Base-by-base conservation (phyloP, 2,329 filamentous ascomycete genomes). In the Cordyceps tenuipes region DNA sequence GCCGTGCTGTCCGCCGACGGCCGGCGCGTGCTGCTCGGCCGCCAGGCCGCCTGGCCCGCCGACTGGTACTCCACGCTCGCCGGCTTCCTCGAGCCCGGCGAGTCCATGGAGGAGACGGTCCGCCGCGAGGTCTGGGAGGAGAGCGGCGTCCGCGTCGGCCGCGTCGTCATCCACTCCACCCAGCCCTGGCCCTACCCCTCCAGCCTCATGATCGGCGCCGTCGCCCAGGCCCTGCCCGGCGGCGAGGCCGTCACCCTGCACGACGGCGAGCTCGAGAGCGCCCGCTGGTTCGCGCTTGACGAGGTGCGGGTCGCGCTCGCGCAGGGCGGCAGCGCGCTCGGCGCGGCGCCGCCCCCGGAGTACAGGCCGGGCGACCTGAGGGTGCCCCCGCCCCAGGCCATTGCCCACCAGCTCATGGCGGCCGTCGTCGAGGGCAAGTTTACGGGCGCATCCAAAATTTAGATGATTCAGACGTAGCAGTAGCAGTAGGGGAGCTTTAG, bases 131-230 rank as follows among this genome's bases (percentile, higher is more conserved):
- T 92, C 3, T 92, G 89, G 88, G 90, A 95, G 71, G 90, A 95
- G 74, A 85, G 86, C 44, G 90, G 90, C 17, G 89, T 94, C 36
- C 77, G 76, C 7, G 82, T 93, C 12, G 90, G 89, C 29, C 80
- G 89, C 1, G 90, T 95, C 4, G 83, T 92, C 21, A 83, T 95
- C 58, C 90, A 95, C 72, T 90, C 86, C 49, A 89, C 88, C 19
- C 90, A 95, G 75, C 90, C 90, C 1, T 95, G 90, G 90, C 90
- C 90, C 3, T 94, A 91, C 70, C 90, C 90, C 0, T 85, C 89
- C 0, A 93, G 87, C 67, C 71, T 95, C 66, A 94, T 95, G 89
- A 90, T 95, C 66, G 90, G 82, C 3, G 92, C 92, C 1, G 86
- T 99, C 66, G 93, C 87, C 0, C 92, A 97, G 76, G 90, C 91